Conservation (phyloP, 768 basidiomycete genomes). For the Royoungia palumana region DNA sequence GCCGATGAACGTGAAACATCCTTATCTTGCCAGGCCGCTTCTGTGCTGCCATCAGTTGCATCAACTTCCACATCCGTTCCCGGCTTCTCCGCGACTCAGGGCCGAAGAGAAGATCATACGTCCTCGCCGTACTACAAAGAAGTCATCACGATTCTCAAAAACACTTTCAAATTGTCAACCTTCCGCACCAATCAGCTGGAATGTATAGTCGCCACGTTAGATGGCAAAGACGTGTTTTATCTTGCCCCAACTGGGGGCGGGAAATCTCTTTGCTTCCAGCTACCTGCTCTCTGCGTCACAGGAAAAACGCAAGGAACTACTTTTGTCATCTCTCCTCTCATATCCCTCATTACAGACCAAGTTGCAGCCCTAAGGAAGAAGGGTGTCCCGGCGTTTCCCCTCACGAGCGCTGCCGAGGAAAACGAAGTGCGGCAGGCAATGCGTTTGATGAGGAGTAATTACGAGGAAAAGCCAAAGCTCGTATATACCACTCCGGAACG, state of each 20-base stretch:
- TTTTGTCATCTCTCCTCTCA: constrained; percentile 85
- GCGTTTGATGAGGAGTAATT: constrained; percentile 40
- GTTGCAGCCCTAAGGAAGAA: constrained; percentile 62
- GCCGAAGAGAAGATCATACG: constrained; percentile 29
- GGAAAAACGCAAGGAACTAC: constrained; percentile 80
- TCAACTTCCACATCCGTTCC: constrained; percentile 8
- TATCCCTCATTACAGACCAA: constrained; percentile 89
- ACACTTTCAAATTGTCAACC: constrained; percentile 53
- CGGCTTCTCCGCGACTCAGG: neutral
- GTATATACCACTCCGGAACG: constrained; percentile 94
- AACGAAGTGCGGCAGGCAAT: constrained; percentile 39
- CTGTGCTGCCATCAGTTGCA: constrained; percentile 2
- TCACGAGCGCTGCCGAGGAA: constrained; percentile 54
- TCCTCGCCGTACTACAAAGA: constrained; percentile 31
- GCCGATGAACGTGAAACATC: constrained; percentile 9
- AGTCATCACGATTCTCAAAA: constrained; percentile 31
- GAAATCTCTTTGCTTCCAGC: constrained; percentile 84
- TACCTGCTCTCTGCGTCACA: constrained; percentile 77
- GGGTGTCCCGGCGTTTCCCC: constrained; percentile 64
- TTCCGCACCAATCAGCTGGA: constrained; percentile 87
- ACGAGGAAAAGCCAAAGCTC: constrained; percentile 52
- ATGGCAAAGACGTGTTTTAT: constrained; percentile 85
- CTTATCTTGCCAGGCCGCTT: constrained; percentile 5
- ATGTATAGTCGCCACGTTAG: constrained; percentile 76
- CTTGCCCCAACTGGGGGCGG: constrained; percentile 97